Percentiles rank a stretch among this genome's conserved stretches.
phyloP scores from a whole-genome alignment of 352 stramenopile species.

The Phytophthora ramorum region DNA sequence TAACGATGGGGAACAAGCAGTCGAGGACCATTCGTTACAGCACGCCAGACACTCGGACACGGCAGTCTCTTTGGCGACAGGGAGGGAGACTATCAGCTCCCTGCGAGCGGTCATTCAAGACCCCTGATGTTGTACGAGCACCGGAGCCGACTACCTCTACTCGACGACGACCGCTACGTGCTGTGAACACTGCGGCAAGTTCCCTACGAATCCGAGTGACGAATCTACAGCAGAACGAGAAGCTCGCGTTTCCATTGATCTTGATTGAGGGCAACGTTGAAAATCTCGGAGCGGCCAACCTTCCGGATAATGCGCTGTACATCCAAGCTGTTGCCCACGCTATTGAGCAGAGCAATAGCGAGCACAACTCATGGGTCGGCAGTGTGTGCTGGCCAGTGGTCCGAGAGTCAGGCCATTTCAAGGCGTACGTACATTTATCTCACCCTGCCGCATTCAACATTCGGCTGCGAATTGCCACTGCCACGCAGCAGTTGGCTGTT shows the following conservation, averaged over 20 bases:
- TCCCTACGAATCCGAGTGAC: slow-evolving; percentile 16
- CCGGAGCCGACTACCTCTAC: neutral
- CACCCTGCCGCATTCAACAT: slow-evolving; percentile 7
- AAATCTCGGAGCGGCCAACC: slow-evolving; percentile 2
- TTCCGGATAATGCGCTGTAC: slow-evolving; percentile 13
- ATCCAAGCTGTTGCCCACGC: slow-evolving; percentile 11
- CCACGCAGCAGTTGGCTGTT: neutral
- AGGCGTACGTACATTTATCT: slow-evolving; percentile 20
- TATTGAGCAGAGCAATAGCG: neutral
- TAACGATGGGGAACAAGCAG: slow-evolving; percentile 11
- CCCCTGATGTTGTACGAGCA: neutral
- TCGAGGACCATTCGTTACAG: neutral
- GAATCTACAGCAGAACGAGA: slow-evolving; percentile 15
- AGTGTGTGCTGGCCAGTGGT: slow-evolving; percentile 23
- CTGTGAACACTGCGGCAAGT: neutral
- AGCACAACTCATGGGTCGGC: slow-evolving; percentile 12
- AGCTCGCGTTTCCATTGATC: slow-evolving; percentile 11
- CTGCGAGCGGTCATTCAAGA: neutral
- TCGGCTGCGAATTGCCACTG: slow-evolving; percentile 4
- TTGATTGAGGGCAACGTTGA: slow-evolving; percentile 15
- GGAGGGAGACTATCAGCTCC: neutral
- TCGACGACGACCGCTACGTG: too few species aligned
- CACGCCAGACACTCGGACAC: neutral
- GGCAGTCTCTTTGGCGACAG: slow-evolving; percentile 5
- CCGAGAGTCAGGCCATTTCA: slow-evolving; percentile 24